Conservation (phyloP, 305 asterid genomes). For the Striga hermonthica region DNA sequence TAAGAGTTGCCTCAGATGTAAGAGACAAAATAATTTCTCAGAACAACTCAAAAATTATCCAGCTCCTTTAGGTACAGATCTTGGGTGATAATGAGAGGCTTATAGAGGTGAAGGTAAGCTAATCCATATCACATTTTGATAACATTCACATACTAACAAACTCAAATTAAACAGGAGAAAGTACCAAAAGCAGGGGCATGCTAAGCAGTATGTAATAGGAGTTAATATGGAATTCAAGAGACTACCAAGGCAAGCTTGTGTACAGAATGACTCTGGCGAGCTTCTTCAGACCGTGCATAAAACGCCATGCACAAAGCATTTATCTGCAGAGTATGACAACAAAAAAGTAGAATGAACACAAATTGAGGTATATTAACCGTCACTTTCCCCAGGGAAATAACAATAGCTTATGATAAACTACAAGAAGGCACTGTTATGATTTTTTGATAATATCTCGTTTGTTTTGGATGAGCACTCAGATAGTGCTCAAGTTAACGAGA, state of each 20-base stretch:
- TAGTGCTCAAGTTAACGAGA: constrained; percentile 11
- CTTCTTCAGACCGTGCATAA: constrained; percentile 96
- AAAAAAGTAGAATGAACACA: constrained; percentile 11
- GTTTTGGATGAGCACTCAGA: constrained; percentile 4
- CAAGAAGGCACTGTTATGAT: background rate
- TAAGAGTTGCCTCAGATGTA: background rate
- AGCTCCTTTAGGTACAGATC: background rate
- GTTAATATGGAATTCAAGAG: constrained; percentile 27
- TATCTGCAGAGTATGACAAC: constrained; percentile 50
- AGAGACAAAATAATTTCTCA: constrained; percentile 14
- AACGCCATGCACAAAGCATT: constrained; percentile 98
- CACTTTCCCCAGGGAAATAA: constrained; percentile 3
- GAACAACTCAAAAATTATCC: constrained; percentile 1
- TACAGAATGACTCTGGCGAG: constrained; percentile 90
- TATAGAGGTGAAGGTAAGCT: constrained; percentile 7
- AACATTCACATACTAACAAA: background rate
- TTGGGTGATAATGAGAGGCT: background rate
- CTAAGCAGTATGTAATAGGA: constrained; percentile 26
- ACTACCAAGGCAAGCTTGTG: constrained; percentile 95
- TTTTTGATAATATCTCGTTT: background rate
- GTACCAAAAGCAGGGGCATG: constrained; percentile 20
- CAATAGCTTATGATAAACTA: constrained; percentile 1
- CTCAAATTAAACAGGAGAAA: constrained; percentile 17
- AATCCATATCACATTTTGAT: no score
- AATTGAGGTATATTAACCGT: constrained; percentile 4